phyloP scores from a whole-genome alignment of 768 basidiomycete species.

The Tulasnella sp. region DNA sequence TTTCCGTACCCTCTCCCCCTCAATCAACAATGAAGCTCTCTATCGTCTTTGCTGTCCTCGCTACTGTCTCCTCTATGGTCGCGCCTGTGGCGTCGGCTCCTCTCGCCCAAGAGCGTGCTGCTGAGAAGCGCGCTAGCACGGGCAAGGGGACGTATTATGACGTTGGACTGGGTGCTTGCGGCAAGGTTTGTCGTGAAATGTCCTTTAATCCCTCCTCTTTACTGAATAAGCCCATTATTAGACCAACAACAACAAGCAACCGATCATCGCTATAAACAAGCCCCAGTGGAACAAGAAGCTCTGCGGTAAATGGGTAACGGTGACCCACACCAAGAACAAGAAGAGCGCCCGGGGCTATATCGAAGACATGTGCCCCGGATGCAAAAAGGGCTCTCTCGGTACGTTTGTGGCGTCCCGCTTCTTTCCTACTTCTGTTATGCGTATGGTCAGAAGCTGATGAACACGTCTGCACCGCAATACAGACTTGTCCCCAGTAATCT shows the following conservation, averaged over 20 bases:
- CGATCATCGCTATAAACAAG: conserved; percentile 16
- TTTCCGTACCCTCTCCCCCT: neutral
- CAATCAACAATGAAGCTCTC: neutral
- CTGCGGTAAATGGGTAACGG: conserved; percentile 27
- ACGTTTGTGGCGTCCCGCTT: neutral
- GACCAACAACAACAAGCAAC: conserved; percentile 10
- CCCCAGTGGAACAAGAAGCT: conserved; percentile 1
- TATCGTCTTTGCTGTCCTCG: neutral
- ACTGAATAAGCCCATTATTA: neutral
- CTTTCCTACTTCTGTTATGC: too few species aligned
- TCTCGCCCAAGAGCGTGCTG: neutral
- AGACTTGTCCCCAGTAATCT: conserved; percentile 10
- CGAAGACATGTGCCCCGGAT: conserved; percentile 30
- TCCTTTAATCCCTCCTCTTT: neutral
- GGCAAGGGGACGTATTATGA: conserved; percentile 14
- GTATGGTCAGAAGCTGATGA: neutral
- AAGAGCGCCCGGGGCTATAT: conserved; percentile 26
- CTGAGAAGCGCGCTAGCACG: neutral
- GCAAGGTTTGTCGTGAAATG: neutral
- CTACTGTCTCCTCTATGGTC: neutral
- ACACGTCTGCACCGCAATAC: neutral
- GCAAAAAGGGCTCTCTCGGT: conserved; percentile 18
- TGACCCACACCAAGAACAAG: conserved; percentile 29
- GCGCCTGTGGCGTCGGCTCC: conserved; percentile 1
- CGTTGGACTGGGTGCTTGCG: conserved; percentile 18